Percentiles rank a stretch among this genome's conserved stretches.
Evolutionary conservation across 2,329 filamentous ascomycete genomes (phyloP).

Genomic region (Eutypa lata): DNA sequence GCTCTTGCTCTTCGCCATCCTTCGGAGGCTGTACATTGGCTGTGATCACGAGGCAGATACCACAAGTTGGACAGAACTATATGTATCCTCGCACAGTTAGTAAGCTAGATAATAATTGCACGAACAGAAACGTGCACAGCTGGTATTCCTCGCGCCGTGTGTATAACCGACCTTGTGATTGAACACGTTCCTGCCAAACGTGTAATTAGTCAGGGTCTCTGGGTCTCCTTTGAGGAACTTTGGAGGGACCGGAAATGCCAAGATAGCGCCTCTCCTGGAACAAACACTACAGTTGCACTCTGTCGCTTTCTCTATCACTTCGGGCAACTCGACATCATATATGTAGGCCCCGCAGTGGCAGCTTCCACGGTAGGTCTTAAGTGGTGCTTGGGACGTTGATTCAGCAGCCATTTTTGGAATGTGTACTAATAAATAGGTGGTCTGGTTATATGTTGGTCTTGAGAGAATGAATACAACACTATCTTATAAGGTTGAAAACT

Average conservation of each 20-base stretch:
- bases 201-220: slow-evolving; percentile 40
- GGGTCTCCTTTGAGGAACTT: slow-evolving; percentile 45
- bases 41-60: slow-evolving; percentile 36
- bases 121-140: background rate
- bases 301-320: slow-evolving; percentile 48
- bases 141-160: background rate
- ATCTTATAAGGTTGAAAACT: background rate
- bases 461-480: background rate
- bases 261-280: slow-evolving; percentile 44
- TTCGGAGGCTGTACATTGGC: slow-evolving; percentile 18
- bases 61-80: slow-evolving; percentile 53
- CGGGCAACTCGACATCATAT: slow-evolving; percentile 50
- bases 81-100: background rate
- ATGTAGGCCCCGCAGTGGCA: slow-evolving; percentile 56
- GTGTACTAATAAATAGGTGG: background rate
- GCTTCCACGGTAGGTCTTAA: slow-evolving; percentile 50
- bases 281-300: slow-evolving; percentile 70
- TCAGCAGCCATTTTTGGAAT: background rate
- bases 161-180: slow-evolving; percentile 37
- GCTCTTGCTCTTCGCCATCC: slow-evolving; percentile 25
- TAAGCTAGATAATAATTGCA: background rate
- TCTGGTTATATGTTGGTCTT: background rate
- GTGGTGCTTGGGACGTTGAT: background rate
- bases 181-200: slow-evolving; percentile 35
- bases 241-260: slow-evolving; percentile 30